Conservation (phyloP, 305 asterid species). For the Coffea humblotiana region DNA sequence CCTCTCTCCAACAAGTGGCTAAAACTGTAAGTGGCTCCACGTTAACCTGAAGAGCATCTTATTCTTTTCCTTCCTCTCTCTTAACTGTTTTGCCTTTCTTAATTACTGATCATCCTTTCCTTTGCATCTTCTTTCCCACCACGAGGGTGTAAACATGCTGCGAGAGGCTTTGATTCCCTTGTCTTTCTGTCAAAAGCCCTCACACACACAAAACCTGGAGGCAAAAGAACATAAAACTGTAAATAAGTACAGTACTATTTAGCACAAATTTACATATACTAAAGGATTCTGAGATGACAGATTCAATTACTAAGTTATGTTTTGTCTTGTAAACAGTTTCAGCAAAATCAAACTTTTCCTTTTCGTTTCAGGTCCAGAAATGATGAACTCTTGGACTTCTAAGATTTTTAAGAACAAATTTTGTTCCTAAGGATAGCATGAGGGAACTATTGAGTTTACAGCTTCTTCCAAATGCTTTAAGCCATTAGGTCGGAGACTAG, state of each 20-base stretch:
- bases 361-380: not conserved
- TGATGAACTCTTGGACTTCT: not conserved
- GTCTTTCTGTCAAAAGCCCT: slow-evolving; percentile 35
- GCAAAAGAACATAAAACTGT: not conserved
- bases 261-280: not conserved
- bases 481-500: not conserved
- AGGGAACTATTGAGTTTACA: not conserved
- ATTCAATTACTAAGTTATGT: not conserved
- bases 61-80: too few species aligned
- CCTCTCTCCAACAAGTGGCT: too few species aligned
- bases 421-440: not conserved
- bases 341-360: too few species aligned
- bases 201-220: slow-evolving; percentile 37
- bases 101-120: too few species aligned
- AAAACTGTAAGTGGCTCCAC: too few species aligned
- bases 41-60: too few species aligned
- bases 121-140: too few species aligned
- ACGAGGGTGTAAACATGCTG: slow-evolving; percentile 24
- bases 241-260: not conserved
- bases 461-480: not conserved
- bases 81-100: too few species aligned
- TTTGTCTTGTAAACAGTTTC: not conserved
- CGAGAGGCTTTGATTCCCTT: slow-evolving; percentile 31
- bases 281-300: not conserved
- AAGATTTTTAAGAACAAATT: too few species aligned